Evolutionary conservation across 1,284 basidiomycete genomes (phyloP), one percentile per base, ranked within the genome.

Genomic region (Pseudozyma flocculosa): DNA sequence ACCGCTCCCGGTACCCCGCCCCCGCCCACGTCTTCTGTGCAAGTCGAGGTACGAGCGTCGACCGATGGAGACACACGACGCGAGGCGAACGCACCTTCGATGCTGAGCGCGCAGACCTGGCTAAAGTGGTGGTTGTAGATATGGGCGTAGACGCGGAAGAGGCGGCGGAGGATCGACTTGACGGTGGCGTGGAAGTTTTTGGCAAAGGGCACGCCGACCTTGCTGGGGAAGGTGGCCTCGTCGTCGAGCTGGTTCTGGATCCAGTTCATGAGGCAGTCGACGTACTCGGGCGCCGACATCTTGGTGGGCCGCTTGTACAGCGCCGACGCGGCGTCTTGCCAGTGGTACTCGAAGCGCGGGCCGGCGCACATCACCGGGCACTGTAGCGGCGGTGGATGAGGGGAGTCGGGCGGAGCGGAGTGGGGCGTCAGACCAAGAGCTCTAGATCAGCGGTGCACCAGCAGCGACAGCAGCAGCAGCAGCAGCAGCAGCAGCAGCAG

Each of bases 91-190:
- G 46, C 64, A 94, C 92, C 92, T 85, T 98, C 95, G 58, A 99
- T 96, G 15, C 92, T 92, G 44, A 99, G 81, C 9, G 94, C 95
- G 79, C 94, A 98, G 58, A 98, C 91, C 76, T 97, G 94, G 72
- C 97, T 94, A 79, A 99, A 98, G 80, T 99, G 95, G 72, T 93
- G 93, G 83, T 94, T 95, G 82, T 99, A 99, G 73, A 98, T 87
- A 79, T 99, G 95, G 21, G 93, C 95, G 76, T 99, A 99, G 39
- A 99, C 90, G 15, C 95, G 85, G 84, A 98, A 98, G 43, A 99
- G 80, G 23, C 95, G 85, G 47, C 95, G 85, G 52, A 93, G 85
- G 55, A 99, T 92, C 15, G 90, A 92, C 78, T 92, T 88, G 61
- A 96, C 88, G 0, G 90, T 94, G 19, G 90, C 87, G 40, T 87